Evolutionary conservation across 805 yeast genomes (phyloP), one percentile per base, ranked within the genome.

Genomic region (Starmerella bacillaris): DNA sequence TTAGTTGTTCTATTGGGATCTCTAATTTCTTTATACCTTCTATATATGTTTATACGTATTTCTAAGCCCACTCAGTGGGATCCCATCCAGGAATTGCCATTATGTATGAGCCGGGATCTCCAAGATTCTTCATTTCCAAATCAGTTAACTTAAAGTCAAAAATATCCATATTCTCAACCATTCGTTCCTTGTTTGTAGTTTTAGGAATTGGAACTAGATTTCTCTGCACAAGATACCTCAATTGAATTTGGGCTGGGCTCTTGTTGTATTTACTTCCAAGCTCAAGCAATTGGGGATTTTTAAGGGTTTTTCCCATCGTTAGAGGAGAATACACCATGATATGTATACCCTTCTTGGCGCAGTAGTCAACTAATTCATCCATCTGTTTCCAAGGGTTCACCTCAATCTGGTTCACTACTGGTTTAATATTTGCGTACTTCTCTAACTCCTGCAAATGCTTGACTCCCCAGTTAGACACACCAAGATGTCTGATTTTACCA

Each of bases 321-420:
- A 83, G 65, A 5, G 94, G 94, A 5, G 89, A 72, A 56, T 68
- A 83, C 1, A 92, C 84, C 51, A 78, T 80, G 8, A 75, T 68
- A 4, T 61, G 56, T 27, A 83, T 67, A 30, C 63, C 70, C 38
- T 73, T 55, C 12, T 61, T 49, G 21, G 62, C 59, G 51, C 78
- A 72, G 55, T 59, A 76, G 36, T 71, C 66, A 17, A 76, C 70
- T 38, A 80, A 60, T 34, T 73, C 72, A 36, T 63, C 57, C 46
- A 77, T 56, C 58, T 75, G 78, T 48, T 75, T 61, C 84, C 89
- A 78, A 16, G 89, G 93, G 40, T 80, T 78, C 34, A 79, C 64
- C 54, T 79, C 93, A 49, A 80, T 68, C 53, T 82, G 92, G 53
- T 80, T 75, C 28, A 78, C 74, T 0, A 74, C 79, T 0, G 93